Conservation (phyloP, 192 early-diverging fungal genomes). For the Fimicolochytrium jonesii region DNA sequence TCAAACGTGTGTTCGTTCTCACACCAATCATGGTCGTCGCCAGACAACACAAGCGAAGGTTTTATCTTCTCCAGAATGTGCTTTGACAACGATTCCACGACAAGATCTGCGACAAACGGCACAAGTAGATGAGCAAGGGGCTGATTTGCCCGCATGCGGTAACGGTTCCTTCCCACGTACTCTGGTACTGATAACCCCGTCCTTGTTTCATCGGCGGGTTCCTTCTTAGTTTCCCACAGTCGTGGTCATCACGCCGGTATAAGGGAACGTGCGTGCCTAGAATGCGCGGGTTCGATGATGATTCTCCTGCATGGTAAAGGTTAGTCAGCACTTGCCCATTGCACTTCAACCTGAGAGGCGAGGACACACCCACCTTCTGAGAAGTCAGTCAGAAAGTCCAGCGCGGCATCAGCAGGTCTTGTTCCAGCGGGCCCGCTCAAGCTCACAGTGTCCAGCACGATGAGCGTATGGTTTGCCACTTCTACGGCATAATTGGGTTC, state of each 20-base stretch:
- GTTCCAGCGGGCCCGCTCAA: constrained; percentile 45
- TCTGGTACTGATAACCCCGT: constrained; percentile 84
- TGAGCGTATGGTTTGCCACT: constrained; percentile 48
- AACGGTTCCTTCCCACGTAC: constrained; percentile 20
- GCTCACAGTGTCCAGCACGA: constrained; percentile 75
- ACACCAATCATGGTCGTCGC: constrained; percentile 95
- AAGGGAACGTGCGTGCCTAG: constrained; percentile 87
- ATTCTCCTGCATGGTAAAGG: no score
- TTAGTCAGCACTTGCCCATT: constrained; percentile 21
- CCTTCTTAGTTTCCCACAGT: constrained; percentile 70
- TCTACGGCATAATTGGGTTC: constrained; percentile 27
- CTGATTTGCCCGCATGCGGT: no score
- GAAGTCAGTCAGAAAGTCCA: constrained; percentile 45
- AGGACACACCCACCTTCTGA: constrained; percentile 13
- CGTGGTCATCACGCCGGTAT: constrained; percentile 57
- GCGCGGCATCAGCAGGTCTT: constrained; percentile 42
- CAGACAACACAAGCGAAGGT: constrained; percentile 74
- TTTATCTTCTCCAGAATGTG: constrained; percentile 55
- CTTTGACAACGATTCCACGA: constrained; percentile 51
- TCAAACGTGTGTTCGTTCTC: constrained; percentile 26
- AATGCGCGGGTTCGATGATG: constrained; percentile 36
- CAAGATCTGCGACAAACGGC: constrained; percentile 48
- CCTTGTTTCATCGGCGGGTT: constrained; percentile 50
- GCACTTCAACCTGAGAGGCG: background rate
- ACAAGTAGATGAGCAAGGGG: background rate